phyloP scores from a whole-genome alignment of 306 rosid species.

The Rosa rugosa region DNA sequence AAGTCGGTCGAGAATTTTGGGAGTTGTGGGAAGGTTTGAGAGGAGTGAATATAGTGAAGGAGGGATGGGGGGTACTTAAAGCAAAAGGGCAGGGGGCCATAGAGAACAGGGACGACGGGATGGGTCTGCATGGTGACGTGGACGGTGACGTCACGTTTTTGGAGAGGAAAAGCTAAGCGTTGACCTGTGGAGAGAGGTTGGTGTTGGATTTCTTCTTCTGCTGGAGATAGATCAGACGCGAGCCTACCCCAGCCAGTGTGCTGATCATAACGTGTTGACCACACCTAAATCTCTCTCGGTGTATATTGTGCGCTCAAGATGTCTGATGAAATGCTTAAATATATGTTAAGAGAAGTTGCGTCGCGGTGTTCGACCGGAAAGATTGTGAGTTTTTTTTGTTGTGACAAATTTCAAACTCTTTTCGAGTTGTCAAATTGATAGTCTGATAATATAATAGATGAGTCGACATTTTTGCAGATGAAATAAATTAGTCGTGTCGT shows the following conservation, averaged over 20 bases:
- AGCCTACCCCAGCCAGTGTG: not conserved
- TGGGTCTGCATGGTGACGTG: conserved; percentile 47
- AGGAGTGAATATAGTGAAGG: conserved; percentile 12
- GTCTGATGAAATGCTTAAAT: not conserved
- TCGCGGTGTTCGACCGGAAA: too few relatives aligned
- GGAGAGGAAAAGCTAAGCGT: conserved; percentile 25
- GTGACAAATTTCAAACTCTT: too few relatives aligned
- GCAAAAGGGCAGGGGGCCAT: not conserved
- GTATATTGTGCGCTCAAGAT: not conserved
- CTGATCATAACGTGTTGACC: not conserved
- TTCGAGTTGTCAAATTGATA: not conserved
- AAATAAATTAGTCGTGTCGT: not conserved
- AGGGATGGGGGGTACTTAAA: conserved; percentile 35
- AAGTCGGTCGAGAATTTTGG: not conserved
- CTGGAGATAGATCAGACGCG: not conserved
- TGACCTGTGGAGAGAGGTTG: conserved; percentile 39
- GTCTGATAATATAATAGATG: not conserved
- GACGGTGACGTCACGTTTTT: conserved; percentile 43
- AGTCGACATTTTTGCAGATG: not conserved
- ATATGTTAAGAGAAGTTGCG: not conserved
- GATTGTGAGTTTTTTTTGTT: too few relatives aligned
- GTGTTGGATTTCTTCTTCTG: not conserved
- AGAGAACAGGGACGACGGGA: conserved; percentile 7
- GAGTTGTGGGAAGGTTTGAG: not conserved
- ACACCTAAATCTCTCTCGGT: not conserved